Evolutionary conservation across 106 monocot genomes (phyloP), one percentile per base, ranked within the genome.

Genomic region (Apostasia shenzhenica): DNA sequence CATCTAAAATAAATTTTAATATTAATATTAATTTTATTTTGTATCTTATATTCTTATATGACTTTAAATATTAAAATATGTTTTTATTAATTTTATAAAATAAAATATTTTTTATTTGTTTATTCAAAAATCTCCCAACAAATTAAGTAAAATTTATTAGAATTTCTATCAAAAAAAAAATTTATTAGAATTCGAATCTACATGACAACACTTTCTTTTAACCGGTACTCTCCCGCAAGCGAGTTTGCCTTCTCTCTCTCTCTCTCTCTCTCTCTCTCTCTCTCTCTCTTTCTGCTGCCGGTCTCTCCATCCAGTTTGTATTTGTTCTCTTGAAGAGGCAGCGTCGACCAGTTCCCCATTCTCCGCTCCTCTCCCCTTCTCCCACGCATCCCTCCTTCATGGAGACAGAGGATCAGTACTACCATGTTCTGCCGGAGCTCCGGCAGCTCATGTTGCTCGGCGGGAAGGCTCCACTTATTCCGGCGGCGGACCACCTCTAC

Each of bases 321-420:
- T 62, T 57, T 70, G 6, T 45, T 45, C 7, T 26, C 6, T 12
- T 47, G 61, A 63, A 45, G 44, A 48, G 48, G 14, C 49, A 14
- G 49, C 66, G 38, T 14, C 14, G 48, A 3, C 49, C 45, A 8
- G 37, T 48, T 14, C 12, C n/a, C 11, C 37, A 13, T 49, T 50
- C 51, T n/a, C 58, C 6, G 12, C 38, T 51, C 7, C 69, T 42
- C n/a, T 7, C 5, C 26, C 11, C 58, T 1, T 2, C 59, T 12
- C 4, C 59, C 2, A 57, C 8, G 9, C 48, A 37, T 52, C 26
- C 7, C 1, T 48, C 48, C 1, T 48, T 43, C 1, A 75, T 75
- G 67, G 67, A 67, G 49, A 60, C 63, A 6, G 64, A 55, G n/a
- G 63, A 70, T 44, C 70, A 70, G 55, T 77, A 77, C 45, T 47